A percentile compares a stretch with the other conserved stretches of the same genome.
phyloP scores from a whole-genome alignment of 177 flowering plant species.

The Vitis hybrid region DNA sequence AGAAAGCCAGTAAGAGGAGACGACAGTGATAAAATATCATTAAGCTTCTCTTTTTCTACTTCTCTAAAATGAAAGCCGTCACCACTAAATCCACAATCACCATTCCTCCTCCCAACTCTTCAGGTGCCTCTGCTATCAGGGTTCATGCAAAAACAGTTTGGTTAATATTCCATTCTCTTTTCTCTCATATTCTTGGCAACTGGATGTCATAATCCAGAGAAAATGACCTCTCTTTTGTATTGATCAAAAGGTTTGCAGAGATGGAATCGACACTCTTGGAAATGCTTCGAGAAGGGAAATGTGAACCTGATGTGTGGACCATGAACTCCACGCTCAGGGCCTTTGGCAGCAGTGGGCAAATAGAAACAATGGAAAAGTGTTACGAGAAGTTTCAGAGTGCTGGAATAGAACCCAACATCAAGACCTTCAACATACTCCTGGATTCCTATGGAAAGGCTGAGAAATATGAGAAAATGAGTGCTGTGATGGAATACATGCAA shows the following conservation, averaged over 20 bases:
- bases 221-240: slow-evolving; percentile 15
- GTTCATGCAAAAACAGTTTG: too few relatives aligned
- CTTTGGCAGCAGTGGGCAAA: slow-evolving; percentile 87
- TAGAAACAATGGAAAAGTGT: slow-evolving; percentile 93
- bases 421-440: slow-evolving; percentile 88
- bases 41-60: too few relatives aligned
- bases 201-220: slow-evolving; percentile 1
- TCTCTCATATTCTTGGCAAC: slow-evolving; percentile 4
- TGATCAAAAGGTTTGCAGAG: slow-evolving; percentile 59
- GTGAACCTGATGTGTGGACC: slow-evolving; percentile 94
- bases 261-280: slow-evolving; percentile 81
- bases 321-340: slow-evolving; percentile 94
- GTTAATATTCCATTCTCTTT: slow-evolving; percentile 1
- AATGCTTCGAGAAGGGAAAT: slow-evolving; percentile 60
- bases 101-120: not conserved
- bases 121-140: not conserved
- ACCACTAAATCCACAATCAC: not conserved
- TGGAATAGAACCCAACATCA: slow-evolving; percentile 78
- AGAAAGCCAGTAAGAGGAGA: not conserved
- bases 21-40: too few relatives aligned
- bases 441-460: slow-evolving; percentile 87
- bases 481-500: slow-evolving; percentile 98
- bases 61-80: too few relatives aligned
- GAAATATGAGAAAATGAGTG: slow-evolving; percentile 77
- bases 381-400: slow-evolving; percentile 88